Base-by-base conservation (phyloP, 805 yeast genomes). In the Ogataea neopini region DNA sequence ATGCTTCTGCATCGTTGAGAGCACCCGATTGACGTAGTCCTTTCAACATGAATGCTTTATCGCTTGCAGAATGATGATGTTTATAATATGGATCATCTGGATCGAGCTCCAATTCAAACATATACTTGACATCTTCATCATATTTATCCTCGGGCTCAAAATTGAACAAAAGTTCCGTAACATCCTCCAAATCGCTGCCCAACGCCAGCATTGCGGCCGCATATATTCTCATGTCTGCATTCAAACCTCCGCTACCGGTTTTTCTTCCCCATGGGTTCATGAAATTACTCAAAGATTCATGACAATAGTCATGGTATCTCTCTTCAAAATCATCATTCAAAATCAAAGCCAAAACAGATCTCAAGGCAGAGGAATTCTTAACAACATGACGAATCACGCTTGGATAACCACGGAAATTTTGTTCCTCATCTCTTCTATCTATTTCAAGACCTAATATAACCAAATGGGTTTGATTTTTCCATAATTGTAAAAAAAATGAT, bases 221-320 rank as follows among this genome's bases (percentile, higher is more conserved):
- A 48, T 79, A 77, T 43, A 80, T 70, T 54, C 84, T 70, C 60
- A 81, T 73, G 59, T 83, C 88, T 3, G 79, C 74, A 57, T 67
- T 71, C 25, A 84, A 60, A 0, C 85, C 74, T 3, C 92, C 91
- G 43, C 75, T 75, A 17, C 83, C 80, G 17, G 74, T 63, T 46
- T 79, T 75, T 50, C 91, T 69, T 1, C 84, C 86, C 66, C 80
- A 76, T 2, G 91, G 90, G 17, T 83, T 80, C 72, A 81, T 73
- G 58, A 82, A 85, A 45, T 80, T 74, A 30, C 76, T 62, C 19
- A 85, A 68, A 8, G 87, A 73, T 54, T 81, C 81, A 55, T 80
- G 82, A 44, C 73, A 67, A 20, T 83, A 67, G 60, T 86, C 94
- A 56, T 81, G 84, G 15, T 58, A 57, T 44, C 78, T 61, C 15